Percentiles rank a stretch among this genome's conserved stretches.
Conservation (phyloP, 2,329 filamentous ascomycete species). For the Sordariomycetes sp. region DNA sequence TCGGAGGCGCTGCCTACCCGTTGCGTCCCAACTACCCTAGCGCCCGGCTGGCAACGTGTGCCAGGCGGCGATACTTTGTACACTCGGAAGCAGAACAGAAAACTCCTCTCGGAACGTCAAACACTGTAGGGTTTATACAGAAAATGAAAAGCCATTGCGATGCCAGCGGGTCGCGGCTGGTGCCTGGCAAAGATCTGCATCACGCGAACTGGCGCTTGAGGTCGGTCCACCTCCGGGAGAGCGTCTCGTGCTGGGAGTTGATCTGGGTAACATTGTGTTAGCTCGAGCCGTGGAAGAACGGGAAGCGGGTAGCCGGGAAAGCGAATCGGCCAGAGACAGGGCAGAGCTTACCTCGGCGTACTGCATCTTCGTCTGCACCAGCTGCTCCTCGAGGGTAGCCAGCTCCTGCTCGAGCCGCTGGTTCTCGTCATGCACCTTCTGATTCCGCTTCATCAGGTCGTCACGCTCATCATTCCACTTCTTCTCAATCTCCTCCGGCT, state of each 20-base stretch:
- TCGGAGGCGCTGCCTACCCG: not conserved
- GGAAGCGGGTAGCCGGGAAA: not conserved
- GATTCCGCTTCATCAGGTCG: conserved; percentile 80
- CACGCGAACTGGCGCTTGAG: conserved; percentile 45
- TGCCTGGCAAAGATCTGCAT: conserved; percentile 3
- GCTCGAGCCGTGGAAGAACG: not conserved
- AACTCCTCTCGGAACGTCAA: not conserved
- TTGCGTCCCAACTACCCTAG: not conserved
- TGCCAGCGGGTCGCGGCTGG: not conserved
- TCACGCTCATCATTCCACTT: conserved; percentile 78
- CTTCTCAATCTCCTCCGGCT: conserved; percentile 78
- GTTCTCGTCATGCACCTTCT: conserved; percentile 91
- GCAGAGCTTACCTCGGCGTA: conserved; percentile 77
- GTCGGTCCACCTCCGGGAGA: conserved; percentile 67
- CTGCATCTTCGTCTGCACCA: conserved; percentile 89
- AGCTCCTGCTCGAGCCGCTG: conserved; percentile 76
- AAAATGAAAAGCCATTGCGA: not conserved
- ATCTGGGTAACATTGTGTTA: conserved; percentile 33
- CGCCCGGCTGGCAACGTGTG: not conserved
- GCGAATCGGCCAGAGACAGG: not conserved
- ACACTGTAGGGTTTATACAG: not conserved
- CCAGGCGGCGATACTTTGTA: not conserved
- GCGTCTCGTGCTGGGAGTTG: conserved; percentile 55
- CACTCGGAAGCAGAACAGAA: not conserved
- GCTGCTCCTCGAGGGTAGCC: conserved; percentile 79